Base-by-base conservation (phyloP, 2,329 filamentous ascomycete genomes). In the Cladophialophora yegresii region DNA sequence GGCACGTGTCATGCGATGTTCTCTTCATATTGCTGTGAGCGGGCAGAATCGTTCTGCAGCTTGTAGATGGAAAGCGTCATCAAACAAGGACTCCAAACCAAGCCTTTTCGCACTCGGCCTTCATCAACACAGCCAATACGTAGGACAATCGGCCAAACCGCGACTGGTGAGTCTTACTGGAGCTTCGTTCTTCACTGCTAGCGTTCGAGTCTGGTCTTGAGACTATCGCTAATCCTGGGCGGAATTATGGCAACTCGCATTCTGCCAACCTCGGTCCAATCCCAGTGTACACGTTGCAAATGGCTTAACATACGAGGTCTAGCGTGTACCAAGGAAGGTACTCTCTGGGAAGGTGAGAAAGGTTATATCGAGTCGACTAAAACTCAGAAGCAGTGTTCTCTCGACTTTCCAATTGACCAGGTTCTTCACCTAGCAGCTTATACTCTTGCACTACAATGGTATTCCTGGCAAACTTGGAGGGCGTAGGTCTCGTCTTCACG, bases 381-480 rank as follows among this genome's bases (percentile, higher is more conserved):
- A 4, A 10, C 2, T 20, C 20, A 50, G 4, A 26, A 1, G 47
- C 4, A 26, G 23, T 7, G 9, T 3, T 13, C 22, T 26, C 20
- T 50, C 47, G 9, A 26, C 22, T 50, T 43, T 2, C 3, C 13
- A 9, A 2, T 16, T 50, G 22, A 50, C 13, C 47, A 26, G 8
- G 5, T 33, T 22, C 22, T 50, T 26, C 23, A 5, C 20, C 47
- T 26, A 0, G 3, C 22, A 8, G 22, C 20, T 26, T 50, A 4
- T 50, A 12, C 47, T 28, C 13, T 2, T 7, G 9, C 22, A 5
- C 13, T 22, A 59, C 5, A n/a, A 57, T 64, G 57, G 62, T 64
- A 12, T 64, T 22, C 33, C 62, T 64, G 16, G 62, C 62, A 40
- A 65, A 65, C 54, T 51, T 65, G 33, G 63, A 65, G 22, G 45